Base-by-base conservation (phyloP, 306 rosid species). In the Vachellia collinsii region DNA sequence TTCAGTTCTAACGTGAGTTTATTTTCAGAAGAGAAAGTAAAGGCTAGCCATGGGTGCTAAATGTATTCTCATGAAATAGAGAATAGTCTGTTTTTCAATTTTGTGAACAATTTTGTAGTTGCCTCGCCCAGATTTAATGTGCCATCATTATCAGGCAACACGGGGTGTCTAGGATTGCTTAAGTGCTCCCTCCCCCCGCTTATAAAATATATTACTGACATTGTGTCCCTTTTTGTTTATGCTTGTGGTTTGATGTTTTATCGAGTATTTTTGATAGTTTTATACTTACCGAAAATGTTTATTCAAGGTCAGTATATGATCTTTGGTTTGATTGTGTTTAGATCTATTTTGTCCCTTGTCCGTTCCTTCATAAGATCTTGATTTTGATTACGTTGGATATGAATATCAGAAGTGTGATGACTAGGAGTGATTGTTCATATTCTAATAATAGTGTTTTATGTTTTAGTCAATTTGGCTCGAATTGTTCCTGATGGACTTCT, bases 401-500 rank as follows among this genome's bases (percentile, higher is more conserved):
- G 34, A 19, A 16, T 3, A 14, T 54, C 0, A 17, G 77, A 44
- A 25, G 50, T 56, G 23, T 75, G 39, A 46, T 50, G 50, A 75
- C 41, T 78, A 42, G 50, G 76, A 58, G 37, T 76, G 37, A 80
- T 67, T 54, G 74, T 54, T 68, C 48, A 46, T 23, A 54, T 68
- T 59, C 53, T 69, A 37, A 14, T 88, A 11, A 65, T 75, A 43
- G 59, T 86, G 16, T 86, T 6, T 83, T 80, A 80, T 83, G 56
- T 91, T 84, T 23, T 97, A 94, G 99, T 94, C 74, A 94, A 94
- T 86, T 90, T 94, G 78, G 92, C 97, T 58, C 94, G 99, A 63
- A 94, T 94, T 66, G 97, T 94, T 63, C 99, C 97, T 19, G 97
- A 94, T 79, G 99, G 99, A 67, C 89, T 94, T 84, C 95, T 94